phyloP scores from a whole-genome alignment of 768 basidiomycete genomes.

The Lactarius tabidus region DNA sequence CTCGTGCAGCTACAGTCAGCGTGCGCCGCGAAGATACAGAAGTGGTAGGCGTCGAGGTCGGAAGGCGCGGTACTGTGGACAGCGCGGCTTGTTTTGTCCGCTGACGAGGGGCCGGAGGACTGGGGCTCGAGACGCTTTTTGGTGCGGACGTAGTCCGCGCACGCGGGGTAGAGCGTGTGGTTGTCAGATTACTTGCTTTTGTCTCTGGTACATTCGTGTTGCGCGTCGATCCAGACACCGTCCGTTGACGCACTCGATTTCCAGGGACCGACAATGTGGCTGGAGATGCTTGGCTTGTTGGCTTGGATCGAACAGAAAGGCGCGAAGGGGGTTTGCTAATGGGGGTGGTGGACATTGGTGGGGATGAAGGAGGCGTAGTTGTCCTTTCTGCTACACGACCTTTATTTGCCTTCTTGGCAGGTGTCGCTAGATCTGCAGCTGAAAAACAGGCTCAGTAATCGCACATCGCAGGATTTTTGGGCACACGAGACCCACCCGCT shows the following conservation, averaged over 20 bases:
- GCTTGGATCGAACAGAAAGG: constrained; percentile 15
- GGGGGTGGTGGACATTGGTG: constrained; percentile 2
- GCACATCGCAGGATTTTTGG: not conserved
- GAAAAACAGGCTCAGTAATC: not conserved
- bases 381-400: not conserved
- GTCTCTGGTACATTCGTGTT: constrained; percentile 9
- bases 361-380: constrained; percentile 10
- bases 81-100: constrained; percentile 13
- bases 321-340: constrained; percentile 9
- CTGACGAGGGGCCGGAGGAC: constrained; percentile 7
- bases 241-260: constrained; percentile 14
- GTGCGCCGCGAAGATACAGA: constrained; percentile 11
- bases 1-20: not conserved
- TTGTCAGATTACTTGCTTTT: constrained; percentile 4
- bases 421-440: constrained; percentile 5
- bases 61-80: constrained; percentile 5
- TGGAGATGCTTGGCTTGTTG: not conserved
- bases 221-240: constrained; percentile 20
- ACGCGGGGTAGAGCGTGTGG: constrained; percentile 10
- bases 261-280: constrained; percentile 16
- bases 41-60: not conserved
- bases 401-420: not conserved
- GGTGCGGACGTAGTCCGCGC: constrained; percentile 24
- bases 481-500: not conserved
- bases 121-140: constrained; percentile 8